Conservation (phyloP, 176 grass and related monocot genomes). For the Musa itinerans region DNA sequence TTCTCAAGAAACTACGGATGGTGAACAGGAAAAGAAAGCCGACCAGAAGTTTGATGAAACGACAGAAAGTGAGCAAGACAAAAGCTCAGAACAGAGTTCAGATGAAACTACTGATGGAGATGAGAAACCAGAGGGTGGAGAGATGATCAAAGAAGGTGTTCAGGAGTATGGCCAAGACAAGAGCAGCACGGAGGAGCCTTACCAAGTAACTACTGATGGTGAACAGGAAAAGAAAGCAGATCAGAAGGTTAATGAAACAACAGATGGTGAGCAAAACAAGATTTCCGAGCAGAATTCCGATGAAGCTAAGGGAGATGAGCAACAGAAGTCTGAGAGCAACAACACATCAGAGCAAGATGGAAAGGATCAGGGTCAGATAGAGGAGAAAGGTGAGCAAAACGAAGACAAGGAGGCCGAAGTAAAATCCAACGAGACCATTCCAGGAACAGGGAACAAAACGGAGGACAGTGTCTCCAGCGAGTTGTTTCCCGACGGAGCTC, state of each 20-base stretch:
- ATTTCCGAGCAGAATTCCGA: not conserved
- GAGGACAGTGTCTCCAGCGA: slow-evolving; percentile 19
- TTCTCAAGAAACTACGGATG: not conserved
- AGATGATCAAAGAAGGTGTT: not conserved
- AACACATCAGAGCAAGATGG: not conserved
- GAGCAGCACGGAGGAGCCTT: not conserved
- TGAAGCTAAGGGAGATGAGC: not conserved
- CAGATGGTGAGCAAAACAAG: not conserved
- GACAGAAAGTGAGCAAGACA: not conserved
- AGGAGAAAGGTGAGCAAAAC: not conserved
- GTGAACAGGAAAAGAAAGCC: not conserved
- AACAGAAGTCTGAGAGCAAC: not conserved
- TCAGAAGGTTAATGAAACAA: not conserved
- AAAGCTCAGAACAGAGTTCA: not conserved
- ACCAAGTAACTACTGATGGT: not conserved
- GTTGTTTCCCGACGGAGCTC: slow-evolving; percentile 37
- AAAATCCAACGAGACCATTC: not conserved
- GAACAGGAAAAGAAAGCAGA: not conserved
- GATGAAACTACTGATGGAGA: not conserved
- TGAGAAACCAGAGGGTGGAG: not conserved
- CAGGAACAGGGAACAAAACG: not conserved
- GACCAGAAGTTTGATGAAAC: not conserved
- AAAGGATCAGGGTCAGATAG: not conserved
- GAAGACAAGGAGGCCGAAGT: not conserved
- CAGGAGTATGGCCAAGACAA: not conserved